These are phyloP conservation scores for Candida adriatica DNA, from an alignment of 805 yeast species.

Conservation along the genomic window DNA sequence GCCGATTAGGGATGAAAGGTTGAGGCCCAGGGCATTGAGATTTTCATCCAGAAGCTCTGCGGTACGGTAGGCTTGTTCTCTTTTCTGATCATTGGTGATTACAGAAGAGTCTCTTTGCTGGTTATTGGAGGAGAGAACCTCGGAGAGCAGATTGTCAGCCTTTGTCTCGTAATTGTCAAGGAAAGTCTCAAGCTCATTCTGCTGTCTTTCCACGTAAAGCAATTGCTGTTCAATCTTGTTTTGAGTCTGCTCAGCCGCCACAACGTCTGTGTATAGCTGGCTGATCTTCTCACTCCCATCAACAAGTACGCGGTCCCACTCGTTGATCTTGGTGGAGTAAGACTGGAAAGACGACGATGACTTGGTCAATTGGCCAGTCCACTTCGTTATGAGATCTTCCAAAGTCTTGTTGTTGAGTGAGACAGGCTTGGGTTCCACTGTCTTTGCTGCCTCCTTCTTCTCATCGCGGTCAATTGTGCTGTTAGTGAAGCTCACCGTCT, in stretches of 20 bases:
- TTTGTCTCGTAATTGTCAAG: constrained; percentile 69
- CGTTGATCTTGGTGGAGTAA: constrained; percentile 67
- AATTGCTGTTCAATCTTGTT: constrained; percentile 81
- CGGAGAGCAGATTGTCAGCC: constrained; percentile 30
- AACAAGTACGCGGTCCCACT: constrained; percentile 83
- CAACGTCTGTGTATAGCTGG: constrained; percentile 67
- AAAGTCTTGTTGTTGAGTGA: constrained; percentile 85
- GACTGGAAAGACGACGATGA: constrained; percentile 68
- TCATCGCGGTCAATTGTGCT: constrained; percentile 20
- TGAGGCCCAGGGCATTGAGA: constrained; percentile 69
- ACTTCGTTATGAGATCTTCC: constrained; percentile 86
- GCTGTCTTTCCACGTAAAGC: constrained; percentile 83
- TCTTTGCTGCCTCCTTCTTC: constrained; percentile 40
- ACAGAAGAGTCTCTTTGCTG: constrained; percentile 26
- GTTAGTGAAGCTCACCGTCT: constrained; percentile 23
- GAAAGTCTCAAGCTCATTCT: constrained; percentile 79
- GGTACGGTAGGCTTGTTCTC: constrained; percentile 81
- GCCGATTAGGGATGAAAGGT: constrained; percentile 64
- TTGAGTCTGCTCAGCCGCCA: constrained; percentile 81
- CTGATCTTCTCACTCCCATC: constrained; percentile 81
- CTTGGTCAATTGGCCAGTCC: constrained; percentile 81
- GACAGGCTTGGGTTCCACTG: constrained; percentile 59
- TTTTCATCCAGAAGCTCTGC: constrained; percentile 83
- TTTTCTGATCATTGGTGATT: constrained; percentile 68
- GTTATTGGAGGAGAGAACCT: constrained; percentile 28